These are phyloP conservation scores for Anisodus acutangulus DNA, from an alignment of 257 asterid species.

Conservation along the genomic window DNA sequence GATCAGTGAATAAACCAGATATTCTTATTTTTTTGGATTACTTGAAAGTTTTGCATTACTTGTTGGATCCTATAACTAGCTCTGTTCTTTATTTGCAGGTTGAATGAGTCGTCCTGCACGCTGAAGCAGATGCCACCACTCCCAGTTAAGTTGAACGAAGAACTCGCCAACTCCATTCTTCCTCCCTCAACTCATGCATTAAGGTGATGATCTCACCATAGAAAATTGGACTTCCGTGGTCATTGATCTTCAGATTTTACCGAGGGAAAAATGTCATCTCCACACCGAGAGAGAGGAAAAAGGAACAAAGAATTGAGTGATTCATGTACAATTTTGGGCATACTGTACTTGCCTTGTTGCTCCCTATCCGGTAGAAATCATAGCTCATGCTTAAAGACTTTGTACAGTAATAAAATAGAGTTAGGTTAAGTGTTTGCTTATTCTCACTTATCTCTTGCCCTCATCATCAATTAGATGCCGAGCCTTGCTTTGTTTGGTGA, in stretches of 20 bases:
- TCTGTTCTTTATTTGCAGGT: constrained; percentile 46
- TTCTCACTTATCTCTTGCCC: background rate
- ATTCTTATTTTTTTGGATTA: background rate
- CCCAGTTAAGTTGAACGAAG: constrained; percentile 62
- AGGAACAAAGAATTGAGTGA: background rate
- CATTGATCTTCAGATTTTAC: background rate
- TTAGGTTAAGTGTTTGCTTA: background rate
- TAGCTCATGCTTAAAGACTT: background rate
- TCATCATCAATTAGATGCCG: background rate
- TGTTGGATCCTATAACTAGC: background rate
- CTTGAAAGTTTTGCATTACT: background rate
- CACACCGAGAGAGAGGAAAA: background rate
- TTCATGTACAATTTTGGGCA: constrained; percentile 15
- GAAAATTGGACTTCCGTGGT: background rate
- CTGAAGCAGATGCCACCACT: constrained; percentile 77
- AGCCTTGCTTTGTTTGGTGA: background rate
- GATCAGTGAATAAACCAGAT: background rate
- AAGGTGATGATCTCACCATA: constrained; percentile 22
- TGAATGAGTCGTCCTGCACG: constrained; percentile 53
- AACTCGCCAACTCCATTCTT: constrained; percentile 72
- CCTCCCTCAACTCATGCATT: constrained; percentile 50
- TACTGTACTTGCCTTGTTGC: constrained; percentile 7
- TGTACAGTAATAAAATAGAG: constrained; percentile 15
- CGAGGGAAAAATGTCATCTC: background rate
- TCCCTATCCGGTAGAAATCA: background rate